phyloP scores from a whole-genome alignment of 176 grass and related monocot species.

The Zizania latifolia region DNA sequence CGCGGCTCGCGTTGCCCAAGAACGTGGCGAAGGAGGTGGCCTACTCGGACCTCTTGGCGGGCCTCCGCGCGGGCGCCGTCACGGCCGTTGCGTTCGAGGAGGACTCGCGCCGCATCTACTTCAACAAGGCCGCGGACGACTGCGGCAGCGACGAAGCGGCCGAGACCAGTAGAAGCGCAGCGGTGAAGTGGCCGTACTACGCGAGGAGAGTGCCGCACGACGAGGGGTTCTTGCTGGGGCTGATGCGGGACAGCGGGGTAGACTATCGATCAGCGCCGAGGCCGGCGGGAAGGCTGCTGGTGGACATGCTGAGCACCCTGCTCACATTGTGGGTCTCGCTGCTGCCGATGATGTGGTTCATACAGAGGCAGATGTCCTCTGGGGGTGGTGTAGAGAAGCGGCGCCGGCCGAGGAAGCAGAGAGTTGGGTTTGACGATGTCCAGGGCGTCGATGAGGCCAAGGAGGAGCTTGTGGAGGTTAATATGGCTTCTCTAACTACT shows the following conservation, averaged over 20 bases:
- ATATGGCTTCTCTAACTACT: neutral
- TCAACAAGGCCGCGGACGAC: slow-evolving; percentile 36
- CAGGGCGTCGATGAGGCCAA: slow-evolving; percentile 86
- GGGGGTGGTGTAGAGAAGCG: slow-evolving; percentile 38
- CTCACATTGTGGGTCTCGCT: slow-evolving; percentile 74
- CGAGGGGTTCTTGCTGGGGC: slow-evolving; percentile 71
- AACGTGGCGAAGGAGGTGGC: slow-evolving; percentile 56
- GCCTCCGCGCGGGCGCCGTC: slow-evolving; percentile 48
- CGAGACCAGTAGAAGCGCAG: slow-evolving; percentile 8
- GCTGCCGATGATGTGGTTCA: slow-evolving; percentile 88
- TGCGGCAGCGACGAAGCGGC: neutral
- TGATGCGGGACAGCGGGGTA: slow-evolving; percentile 67
- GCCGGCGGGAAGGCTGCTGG: slow-evolving; percentile 46
- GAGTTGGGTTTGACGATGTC: slow-evolving; percentile 68
- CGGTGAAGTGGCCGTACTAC: slow-evolving; percentile 50
- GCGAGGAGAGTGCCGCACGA: slow-evolving; percentile 77
- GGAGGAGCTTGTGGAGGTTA: slow-evolving; percentile 77
- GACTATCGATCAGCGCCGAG: slow-evolving; percentile 65
- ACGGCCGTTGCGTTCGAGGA: slow-evolving; percentile 66
- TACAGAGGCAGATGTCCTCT: slow-evolving; percentile 75
- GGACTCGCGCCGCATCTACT: slow-evolving; percentile 81
- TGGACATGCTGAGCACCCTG: slow-evolving; percentile 62
- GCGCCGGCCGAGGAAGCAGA: slow-evolving; percentile 42
- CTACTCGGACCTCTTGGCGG: slow-evolving; percentile 68
- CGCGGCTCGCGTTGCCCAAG: slow-evolving; percentile 46